phyloP scores from a whole-genome alignment of 2,329 filamentous ascomycete genomes.

The Ophiocordyceps camponoti-rufipedis region DNA sequence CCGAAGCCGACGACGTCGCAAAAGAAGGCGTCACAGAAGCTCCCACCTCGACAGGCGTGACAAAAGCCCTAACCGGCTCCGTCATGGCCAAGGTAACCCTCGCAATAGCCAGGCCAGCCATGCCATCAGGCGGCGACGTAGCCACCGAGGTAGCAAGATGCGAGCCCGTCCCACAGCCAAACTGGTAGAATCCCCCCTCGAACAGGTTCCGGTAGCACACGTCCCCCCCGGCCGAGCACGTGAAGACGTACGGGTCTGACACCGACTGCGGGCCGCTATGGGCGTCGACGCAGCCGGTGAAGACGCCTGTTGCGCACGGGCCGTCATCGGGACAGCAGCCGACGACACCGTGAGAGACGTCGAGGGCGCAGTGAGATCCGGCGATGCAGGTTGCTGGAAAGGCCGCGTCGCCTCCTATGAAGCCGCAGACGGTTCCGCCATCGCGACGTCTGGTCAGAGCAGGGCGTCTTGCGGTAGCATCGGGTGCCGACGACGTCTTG shows the following conservation, averaged over 20 bases:
- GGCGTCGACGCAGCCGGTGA: constrained; percentile 36
- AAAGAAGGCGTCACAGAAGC: not conserved
- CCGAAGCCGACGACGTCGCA: not conserved
- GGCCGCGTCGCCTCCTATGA: constrained; percentile 30
- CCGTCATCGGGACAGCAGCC: constrained; percentile 36
- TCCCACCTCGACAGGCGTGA: constrained; percentile 23
- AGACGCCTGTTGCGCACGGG: constrained; percentile 35
- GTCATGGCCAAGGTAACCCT: constrained; percentile 23
- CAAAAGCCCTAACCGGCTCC: constrained; percentile 16
- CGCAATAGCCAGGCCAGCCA: constrained; percentile 14
- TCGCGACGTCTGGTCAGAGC: not conserved
- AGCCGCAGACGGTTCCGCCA: constrained; percentile 37
- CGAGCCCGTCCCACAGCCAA: constrained; percentile 32
- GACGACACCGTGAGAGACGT: constrained; percentile 27
- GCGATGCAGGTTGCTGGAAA: constrained; percentile 37
- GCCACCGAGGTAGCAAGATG: constrained; percentile 28
- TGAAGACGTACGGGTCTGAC: constrained; percentile 37
- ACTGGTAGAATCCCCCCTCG: constrained; percentile 36
- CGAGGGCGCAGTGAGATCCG: constrained; percentile 39
- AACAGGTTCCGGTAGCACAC: constrained; percentile 38
- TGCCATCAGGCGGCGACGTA: constrained; percentile 22
- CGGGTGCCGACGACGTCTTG: too few species aligned
- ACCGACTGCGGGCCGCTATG: constrained; percentile 30
- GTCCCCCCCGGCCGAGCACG: constrained; percentile 27
- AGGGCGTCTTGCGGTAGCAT: too few species aligned